Evolutionary conservation across 2,329 filamentous ascomycete species (phyloP).

Genomic region (Diplodia scrobiculata): DNA sequence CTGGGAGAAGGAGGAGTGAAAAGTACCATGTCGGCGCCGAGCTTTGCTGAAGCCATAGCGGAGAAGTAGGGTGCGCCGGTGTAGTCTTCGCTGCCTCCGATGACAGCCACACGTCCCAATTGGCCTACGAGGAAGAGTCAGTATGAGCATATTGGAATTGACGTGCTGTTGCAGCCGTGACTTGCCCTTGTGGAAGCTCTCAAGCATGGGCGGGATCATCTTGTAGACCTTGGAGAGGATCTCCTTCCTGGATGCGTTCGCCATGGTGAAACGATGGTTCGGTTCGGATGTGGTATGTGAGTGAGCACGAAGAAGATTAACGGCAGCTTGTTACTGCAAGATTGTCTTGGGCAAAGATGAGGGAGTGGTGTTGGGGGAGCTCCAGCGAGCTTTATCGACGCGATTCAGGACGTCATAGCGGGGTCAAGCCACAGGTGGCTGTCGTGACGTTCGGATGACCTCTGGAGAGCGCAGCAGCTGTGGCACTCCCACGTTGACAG

Average conservation of each 20-base stretch:
- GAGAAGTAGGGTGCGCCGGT: conserved; percentile 98
- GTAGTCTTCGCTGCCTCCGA: conserved; percentile 94
- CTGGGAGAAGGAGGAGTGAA: conserved; percentile 6
- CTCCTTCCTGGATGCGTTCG: conserved; percentile 67
- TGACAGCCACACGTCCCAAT: conserved; percentile 86
- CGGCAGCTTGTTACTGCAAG: background rate
- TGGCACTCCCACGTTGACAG: background rate
- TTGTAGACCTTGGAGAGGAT: conserved; percentile 79
- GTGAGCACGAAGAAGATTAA: background rate
- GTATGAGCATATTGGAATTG: background rate
- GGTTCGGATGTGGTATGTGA: background rate
- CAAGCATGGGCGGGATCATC: conserved; percentile 91
- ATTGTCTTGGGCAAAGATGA: background rate
- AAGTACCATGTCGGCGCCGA: conserved; percentile 86
- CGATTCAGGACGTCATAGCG: conserved; percentile 18
- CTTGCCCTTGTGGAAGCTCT: conserved; percentile 91
- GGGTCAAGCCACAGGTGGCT: conserved; percentile 21
- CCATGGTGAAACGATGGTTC: conserved; percentile 38
- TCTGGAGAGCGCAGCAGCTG: background rate
- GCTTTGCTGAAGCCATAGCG: conserved; percentile 87
- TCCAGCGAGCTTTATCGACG: conserved; percentile 1
- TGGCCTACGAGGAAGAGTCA: conserved; percentile 65
- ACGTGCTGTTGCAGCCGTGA: background rate
- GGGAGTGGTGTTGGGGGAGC: background rate
- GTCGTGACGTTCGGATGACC: conserved; percentile 15